phyloP scores from a whole-genome alignment of 1,284 basidiomycete genomes.

The Ustilago shanxiensis region DNA sequence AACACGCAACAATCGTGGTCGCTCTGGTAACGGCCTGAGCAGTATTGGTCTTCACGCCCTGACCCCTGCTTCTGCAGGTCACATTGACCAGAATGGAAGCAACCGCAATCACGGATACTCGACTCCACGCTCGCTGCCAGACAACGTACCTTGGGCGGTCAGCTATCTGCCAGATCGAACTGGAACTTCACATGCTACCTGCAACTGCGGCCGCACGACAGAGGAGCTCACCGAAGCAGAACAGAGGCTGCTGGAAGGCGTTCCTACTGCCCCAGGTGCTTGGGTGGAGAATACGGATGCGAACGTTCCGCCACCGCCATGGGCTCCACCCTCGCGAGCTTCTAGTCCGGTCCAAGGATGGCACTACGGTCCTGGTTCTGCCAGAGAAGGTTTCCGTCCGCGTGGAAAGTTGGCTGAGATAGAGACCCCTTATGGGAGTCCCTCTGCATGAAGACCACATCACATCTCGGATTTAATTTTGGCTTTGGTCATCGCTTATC shows the following conservation, averaged over 20 bases:
- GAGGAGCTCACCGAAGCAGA: slow-evolving; percentile 65
- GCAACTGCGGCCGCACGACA: slow-evolving; percentile 65
- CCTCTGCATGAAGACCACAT: slow-evolving; percentile 10
- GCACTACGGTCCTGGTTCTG: slow-evolving; percentile 32
- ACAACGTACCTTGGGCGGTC: slow-evolving; percentile 65
- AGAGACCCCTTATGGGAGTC: slow-evolving; percentile 44
- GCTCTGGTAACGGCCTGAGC: slow-evolving; percentile 38
- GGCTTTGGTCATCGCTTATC: too few species aligned
- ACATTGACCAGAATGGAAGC: slow-evolving; percentile 51
- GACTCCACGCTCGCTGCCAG: slow-evolving; percentile 59
- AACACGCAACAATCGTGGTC: slow-evolving; percentile 39
- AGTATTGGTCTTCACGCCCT: slow-evolving; percentile 49
- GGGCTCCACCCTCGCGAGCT: slow-evolving; percentile 62
- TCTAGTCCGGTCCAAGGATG: slow-evolving; percentile 54
- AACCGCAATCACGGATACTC: slow-evolving; percentile 43
- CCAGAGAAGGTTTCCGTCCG: slow-evolving; percentile 44
- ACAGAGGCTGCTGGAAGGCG: slow-evolving; percentile 62
- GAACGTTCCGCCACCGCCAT: slow-evolving; percentile 56
- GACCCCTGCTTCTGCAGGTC: slow-evolving; percentile 49
- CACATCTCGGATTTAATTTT: not conserved
- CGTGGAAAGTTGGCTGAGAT: slow-evolving; percentile 50
- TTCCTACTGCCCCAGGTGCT: slow-evolving; percentile 64
- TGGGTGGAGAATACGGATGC: slow-evolving; percentile 55
- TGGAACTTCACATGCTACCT: slow-evolving; percentile 61
- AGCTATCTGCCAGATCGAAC: slow-evolving; percentile 62